phyloP scores from a whole-genome alignment of 495 filamentous ascomycete species.

The Hypomontagnella monticulosa region DNA sequence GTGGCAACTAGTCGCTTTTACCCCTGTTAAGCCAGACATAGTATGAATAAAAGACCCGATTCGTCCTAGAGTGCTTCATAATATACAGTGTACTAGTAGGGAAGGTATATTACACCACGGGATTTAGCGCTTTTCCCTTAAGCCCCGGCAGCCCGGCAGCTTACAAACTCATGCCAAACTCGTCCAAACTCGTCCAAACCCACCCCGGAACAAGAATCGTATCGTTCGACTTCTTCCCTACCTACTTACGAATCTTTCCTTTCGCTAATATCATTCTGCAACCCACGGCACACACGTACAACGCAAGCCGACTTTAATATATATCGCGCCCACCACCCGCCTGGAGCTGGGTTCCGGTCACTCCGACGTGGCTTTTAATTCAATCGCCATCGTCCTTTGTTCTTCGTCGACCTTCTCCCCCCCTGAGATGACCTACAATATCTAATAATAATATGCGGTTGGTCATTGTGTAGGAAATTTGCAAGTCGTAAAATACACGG shows the following conservation, averaged over 20 bases:
- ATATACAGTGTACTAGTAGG: background rate
- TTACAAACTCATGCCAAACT: constrained; percentile 34
- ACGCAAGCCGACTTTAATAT: constrained; percentile 30
- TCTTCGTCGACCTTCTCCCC: constrained; percentile 1
- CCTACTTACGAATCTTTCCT: constrained; percentile 28
- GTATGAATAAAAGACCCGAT: constrained; percentile 18
- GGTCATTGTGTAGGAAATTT: constrained; percentile 17
- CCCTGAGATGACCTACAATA: constrained; percentile 1
- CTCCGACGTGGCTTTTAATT: constrained; percentile 6
- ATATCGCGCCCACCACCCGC: constrained; percentile 20
- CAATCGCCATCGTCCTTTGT: background rate
- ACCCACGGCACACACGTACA: constrained; percentile 11
- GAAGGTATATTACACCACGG: background rate
- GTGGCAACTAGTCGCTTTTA: constrained; percentile 7
- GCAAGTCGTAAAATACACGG: constrained; percentile 6
- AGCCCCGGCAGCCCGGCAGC: constrained; percentile 15
- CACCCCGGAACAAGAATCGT: constrained; percentile 17
- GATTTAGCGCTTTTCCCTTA: background rate
- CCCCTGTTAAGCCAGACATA: background rate
- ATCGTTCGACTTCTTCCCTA: constrained; percentile 41
- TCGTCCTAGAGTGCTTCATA: constrained; percentile 27
- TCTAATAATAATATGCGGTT: constrained; percentile 28
- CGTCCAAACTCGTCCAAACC: background rate
- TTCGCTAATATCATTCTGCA: constrained; percentile 5
- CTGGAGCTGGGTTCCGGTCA: constrained; percentile 30